Evolutionary conservation across 805 yeast species (phyloP), one percentile per base, ranked within the genome.

Genomic region (Tetrapisispora phaffii): DNA sequence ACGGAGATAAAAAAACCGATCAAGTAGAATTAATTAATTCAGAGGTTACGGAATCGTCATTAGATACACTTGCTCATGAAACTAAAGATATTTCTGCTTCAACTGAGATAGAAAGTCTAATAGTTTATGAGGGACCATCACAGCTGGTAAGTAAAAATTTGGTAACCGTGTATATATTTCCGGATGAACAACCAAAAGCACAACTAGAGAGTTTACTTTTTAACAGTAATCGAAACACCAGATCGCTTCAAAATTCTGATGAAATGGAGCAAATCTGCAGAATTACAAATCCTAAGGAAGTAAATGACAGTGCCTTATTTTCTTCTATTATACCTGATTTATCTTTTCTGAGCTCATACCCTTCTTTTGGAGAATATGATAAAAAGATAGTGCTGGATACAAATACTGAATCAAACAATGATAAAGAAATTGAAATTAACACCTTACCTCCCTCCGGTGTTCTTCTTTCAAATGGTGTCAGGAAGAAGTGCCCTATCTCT

Each of bases 381-480:
- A 66, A 65, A 37, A 62, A 61, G 16, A 56, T 65, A 26, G 71
- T 71, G 23, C 68, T 70, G 23, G 68, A 67, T 37, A 71, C 69
- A 26, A 69, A 69, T 26, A 63, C 68, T 6, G 74, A 72, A 41
- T 72, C 72, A 40, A 68, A 63, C 17, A 73, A 74, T 39, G 72
- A 72, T 39, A 68, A 73, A 31, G 74, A 76, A 48, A 56, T 75
- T 19, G 73, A 68, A 13, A 71, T 83, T 42, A 73, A 69, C 21
- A 84, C 90, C 0, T 79, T 77, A 44, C 83, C 90, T 1, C 93
- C 90, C 2, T 70, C 79, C 3, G 90, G 90, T 16, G 78, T 82
- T 26, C 75, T 80, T 50, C 67, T 82, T 46, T 82, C 87, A 34
- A 85, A 72, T 60, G 87, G 85, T 24, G 72, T 72, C 42, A 80